Evolutionary conservation across 257 asterid genomes (phyloP).

Genomic region (Petunia axillaris): DNA sequence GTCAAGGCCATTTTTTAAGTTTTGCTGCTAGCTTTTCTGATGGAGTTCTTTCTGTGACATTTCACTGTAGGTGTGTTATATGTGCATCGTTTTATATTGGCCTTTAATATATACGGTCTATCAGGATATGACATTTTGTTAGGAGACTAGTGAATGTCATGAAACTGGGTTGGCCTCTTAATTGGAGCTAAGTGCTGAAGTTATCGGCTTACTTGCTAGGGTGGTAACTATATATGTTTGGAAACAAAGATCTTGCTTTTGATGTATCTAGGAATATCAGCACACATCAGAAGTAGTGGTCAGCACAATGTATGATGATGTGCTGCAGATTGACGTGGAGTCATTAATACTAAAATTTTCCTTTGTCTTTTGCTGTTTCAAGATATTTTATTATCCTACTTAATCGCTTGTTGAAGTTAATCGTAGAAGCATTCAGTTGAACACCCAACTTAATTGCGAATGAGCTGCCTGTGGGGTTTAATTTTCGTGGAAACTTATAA

Average conservation of each 20-base stretch:
- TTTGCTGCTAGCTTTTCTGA: slow-evolving; percentile 6
- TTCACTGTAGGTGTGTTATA: not conserved
- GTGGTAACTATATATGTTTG: slow-evolving; percentile 7
- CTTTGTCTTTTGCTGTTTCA: not conserved
- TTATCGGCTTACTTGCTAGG: not conserved
- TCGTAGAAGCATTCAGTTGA: not conserved
- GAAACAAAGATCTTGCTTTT: not conserved
- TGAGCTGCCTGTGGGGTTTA: not conserved
- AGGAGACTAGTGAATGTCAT: not conserved
- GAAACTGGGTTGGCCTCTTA: not conserved
- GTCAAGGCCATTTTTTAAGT: not conserved
- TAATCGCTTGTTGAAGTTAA: not conserved
- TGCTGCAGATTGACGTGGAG: not conserved
- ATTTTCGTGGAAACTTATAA: not conserved
- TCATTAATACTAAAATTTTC: not conserved
- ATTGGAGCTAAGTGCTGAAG: not conserved
- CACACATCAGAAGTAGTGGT: not conserved
- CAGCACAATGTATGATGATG: not conserved
- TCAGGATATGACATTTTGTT: not conserved
- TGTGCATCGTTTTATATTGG: slow-evolving; percentile 6
- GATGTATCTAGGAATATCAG: not conserved
- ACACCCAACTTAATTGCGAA: not conserved
- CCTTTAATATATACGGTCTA: not conserved
- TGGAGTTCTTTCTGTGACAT: not conserved
- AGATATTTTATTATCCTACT: not conserved